Percentiles rank a stretch among this genome's conserved stretches.
Conservation (phyloP, 148 eudicot genomes). For the Rhododendron griersonianum region DNA sequence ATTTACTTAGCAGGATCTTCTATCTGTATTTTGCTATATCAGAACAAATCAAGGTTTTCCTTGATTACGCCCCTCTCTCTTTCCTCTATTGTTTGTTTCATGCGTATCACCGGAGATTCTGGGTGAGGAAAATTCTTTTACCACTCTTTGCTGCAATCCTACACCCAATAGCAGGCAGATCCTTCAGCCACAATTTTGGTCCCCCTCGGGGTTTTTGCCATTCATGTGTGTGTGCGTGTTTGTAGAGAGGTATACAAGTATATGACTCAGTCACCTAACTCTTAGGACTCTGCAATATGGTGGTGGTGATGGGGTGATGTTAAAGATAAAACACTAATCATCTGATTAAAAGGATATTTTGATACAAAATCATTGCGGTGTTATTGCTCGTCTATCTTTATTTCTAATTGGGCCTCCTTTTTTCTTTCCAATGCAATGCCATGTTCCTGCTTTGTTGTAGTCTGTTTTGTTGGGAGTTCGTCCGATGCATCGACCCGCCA, state of each 20-base stretch:
- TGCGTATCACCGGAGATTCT: not conserved
- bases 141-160: not conserved
- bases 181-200: not conserved
- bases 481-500: no score
- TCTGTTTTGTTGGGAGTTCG: no score
- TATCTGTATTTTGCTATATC: not conserved
- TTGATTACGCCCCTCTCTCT: not conserved
- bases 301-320: not conserved
- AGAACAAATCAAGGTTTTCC: not conserved
- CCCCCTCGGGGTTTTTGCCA: not conserved
- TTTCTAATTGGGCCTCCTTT: not conserved
- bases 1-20: conserved; percentile 1
- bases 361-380: not conserved
- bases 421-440: not conserved
- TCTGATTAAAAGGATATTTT: not conserved
- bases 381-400: not conserved
- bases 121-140: not conserved
- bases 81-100: not conserved
- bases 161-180: not conserved
- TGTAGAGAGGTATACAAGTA: no score
- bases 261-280: not conserved
- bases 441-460: not conserved
- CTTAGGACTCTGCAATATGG: not conserved
- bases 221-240: not conserved
- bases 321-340: not conserved